These are phyloP conservation scores for Sugiyamaella pinicola DNA, from an alignment of 1,139 yeast genomes.

Conservation along the genomic window DNA sequence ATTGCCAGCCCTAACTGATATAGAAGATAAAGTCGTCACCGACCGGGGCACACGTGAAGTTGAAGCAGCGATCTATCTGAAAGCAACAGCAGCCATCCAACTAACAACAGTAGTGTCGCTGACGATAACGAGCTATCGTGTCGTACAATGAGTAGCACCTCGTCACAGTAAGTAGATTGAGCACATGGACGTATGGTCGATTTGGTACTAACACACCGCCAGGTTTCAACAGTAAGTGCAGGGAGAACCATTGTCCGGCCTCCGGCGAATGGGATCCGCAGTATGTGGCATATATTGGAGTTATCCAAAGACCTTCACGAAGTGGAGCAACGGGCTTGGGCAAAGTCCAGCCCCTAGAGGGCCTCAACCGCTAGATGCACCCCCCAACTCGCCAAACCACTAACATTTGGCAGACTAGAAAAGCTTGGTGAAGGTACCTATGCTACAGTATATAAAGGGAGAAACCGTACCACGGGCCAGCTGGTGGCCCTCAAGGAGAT, in stretches of 20 bases:
- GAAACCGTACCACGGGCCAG: conserved; percentile 89
- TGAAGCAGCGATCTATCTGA: conserved; percentile 1
- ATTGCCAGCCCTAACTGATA: too few species aligned
- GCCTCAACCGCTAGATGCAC: too few species aligned
- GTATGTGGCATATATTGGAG: too few species aligned
- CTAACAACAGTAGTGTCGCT: conserved; percentile 5
- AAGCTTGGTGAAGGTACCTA: conserved; percentile 97
- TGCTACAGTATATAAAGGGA: conserved; percentile 96
- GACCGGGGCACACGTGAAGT: background rate
- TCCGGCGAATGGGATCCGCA: too few species aligned
- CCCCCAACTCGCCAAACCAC: background rate
- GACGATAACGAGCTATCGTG: background rate
- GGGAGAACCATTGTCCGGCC: background rate
- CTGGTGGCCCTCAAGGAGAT: conserved; percentile 94
- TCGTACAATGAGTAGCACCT: conserved; percentile 31
- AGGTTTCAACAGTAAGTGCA: conserved; percentile 30
- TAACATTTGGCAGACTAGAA: conserved; percentile 53
- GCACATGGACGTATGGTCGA: background rate
- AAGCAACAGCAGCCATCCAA: background rate
- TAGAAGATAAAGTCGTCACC: background rate
- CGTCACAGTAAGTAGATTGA: conserved; percentile 33
- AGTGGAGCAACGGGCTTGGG: background rate
- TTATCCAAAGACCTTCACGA: too few species aligned
- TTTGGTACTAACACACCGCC: conserved; percentile 17
- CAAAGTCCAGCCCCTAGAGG: background rate